Conservation (phyloP, 441 rosid species). For the Gossypium davidsonii region DNA sequence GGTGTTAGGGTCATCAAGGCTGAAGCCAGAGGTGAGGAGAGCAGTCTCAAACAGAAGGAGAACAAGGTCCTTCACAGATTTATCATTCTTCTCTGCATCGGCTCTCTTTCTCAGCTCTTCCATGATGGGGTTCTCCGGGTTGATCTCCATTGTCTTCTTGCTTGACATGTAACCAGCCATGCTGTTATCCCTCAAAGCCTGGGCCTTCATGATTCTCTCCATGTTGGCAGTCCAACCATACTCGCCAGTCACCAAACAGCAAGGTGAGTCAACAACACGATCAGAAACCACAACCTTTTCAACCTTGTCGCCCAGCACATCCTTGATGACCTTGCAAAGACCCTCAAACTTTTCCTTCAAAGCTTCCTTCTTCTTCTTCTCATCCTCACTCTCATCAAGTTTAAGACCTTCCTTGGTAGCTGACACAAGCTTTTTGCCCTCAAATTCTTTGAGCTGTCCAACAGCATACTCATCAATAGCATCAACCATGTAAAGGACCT, state of each 20-base stretch:
- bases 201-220: conserved; percentile 79
- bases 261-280: conserved; percentile 65
- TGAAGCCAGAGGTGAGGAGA: conserved; percentile 62
- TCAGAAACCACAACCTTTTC: conserved; percentile 67
- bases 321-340: conserved; percentile 69
- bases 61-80: conserved; percentile 62
- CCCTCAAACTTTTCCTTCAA: conserved; percentile 58
- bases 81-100: conserved; percentile 53
- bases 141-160: conserved; percentile 69
- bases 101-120: conserved; percentile 68
- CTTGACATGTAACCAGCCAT: conserved; percentile 66
- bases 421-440: conserved; percentile 63
- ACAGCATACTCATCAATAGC: conserved; percentile 63
- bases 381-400: conserved; percentile 53
- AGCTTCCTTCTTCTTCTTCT: conserved; percentile 48
- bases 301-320: conserved; percentile 55
- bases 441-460: conserved; percentile 65
- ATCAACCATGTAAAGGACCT: conserved; percentile 61
- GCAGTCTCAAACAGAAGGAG: conserved; percentile 58
- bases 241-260: conserved; percentile 59
- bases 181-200: conserved; percentile 58
- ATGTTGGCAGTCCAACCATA: conserved; percentile 69
- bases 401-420: conserved; percentile 66
- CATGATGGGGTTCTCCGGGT: conserved; percentile 59
- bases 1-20: conserved; percentile 67